phyloP scores from a whole-genome alignment of 306 rosid species.

The Glycine tomentella region DNA sequence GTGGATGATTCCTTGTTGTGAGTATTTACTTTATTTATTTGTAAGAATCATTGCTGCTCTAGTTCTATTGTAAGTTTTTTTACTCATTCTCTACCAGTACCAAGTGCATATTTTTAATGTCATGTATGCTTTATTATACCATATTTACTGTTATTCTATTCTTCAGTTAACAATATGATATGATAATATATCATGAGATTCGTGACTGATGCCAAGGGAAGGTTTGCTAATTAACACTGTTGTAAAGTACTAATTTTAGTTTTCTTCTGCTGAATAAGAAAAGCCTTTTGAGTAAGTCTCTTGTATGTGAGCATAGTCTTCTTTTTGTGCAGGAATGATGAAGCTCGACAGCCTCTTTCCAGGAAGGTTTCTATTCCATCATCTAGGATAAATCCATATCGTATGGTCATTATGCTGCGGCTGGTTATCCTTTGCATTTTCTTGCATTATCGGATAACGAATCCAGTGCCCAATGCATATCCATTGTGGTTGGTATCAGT shows the following conservation, averaged over 20 bases:
- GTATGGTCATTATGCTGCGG: slow-evolving; percentile 94
- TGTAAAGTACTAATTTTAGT: not conserved
- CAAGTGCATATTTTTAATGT: not conserved
- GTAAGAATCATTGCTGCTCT: slow-evolving; percentile 18
- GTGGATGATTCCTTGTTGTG: slow-evolving; percentile 89
- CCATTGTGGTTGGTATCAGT: slow-evolving; percentile 90
- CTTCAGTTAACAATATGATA: not conserved
- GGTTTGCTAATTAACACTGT: not conserved
- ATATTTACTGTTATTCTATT: not conserved
- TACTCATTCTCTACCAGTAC: slow-evolving; percentile 1
- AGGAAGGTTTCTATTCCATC: slow-evolving; percentile 96
- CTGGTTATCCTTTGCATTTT: slow-evolving; percentile 77
- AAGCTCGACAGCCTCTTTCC: slow-evolving; percentile 96
- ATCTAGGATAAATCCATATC: slow-evolving; percentile 89
- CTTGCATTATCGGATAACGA: slow-evolving; percentile 93
- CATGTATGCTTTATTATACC: not conserved
- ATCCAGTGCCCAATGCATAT: slow-evolving; percentile 90
- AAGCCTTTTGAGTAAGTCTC: no score
- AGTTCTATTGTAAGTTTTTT: not conserved
- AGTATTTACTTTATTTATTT: slow-evolving; percentile 42
- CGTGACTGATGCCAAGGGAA: not conserved
- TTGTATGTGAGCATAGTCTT: no score
- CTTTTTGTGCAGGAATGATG: slow-evolving; percentile 75
- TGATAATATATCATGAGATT: no score
- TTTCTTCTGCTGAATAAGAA: no score